Percentiles rank a stretch among this genome's conserved stretches.
These are phyloP conservation scores for Exophiala oligosperma DNA, from an alignment of 2,329 filamentous ascomycete genomes.

Conservation along the genomic window DNA sequence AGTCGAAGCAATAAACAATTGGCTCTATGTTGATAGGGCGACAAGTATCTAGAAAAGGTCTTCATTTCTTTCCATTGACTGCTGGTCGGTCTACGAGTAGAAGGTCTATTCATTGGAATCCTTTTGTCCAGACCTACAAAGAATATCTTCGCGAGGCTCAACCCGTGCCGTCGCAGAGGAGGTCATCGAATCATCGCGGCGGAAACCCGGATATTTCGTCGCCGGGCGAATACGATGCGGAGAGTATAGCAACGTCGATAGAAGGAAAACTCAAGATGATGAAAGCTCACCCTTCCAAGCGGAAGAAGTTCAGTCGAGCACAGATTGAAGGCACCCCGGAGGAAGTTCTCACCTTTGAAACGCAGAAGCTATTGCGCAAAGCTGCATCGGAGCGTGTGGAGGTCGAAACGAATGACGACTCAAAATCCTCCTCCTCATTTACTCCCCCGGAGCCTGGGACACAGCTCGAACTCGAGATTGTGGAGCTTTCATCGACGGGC, in stretches of 20 bases:
- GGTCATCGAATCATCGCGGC: neutral
- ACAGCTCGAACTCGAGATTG: slow-evolving; percentile 79
- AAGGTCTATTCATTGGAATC: neutral
- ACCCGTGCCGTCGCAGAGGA: neutral
- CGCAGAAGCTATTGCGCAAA: slow-evolving; percentile 8
- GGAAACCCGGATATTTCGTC: neutral
- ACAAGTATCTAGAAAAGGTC: neutral
- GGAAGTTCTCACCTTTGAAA: slow-evolving; percentile 21
- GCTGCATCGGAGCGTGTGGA: neutral
- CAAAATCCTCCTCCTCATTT: neutral
- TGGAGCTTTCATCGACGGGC: slow-evolving; percentile 83
- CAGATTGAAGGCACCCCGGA: slow-evolving; percentile 15
- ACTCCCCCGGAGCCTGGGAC: slow-evolving; percentile 1
- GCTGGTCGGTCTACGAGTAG: neutral
- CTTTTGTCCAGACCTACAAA: neutral
- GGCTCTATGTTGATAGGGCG: slow-evolving; percentile 4
- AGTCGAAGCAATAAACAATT: neutral
- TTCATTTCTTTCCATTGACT: neutral
- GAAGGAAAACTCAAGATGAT: slow-evolving; percentile 7
- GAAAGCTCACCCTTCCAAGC: neutral
- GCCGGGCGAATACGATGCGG: slow-evolving; percentile 15
- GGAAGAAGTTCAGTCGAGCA: neutral
- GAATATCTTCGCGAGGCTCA: neutral
- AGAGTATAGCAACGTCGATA: slow-evolving; percentile 6
- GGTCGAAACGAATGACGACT: neutral